Conservation (phyloP, 2,329 filamentous ascomycete genomes). For the Plectosphaerella plurivora region DNA sequence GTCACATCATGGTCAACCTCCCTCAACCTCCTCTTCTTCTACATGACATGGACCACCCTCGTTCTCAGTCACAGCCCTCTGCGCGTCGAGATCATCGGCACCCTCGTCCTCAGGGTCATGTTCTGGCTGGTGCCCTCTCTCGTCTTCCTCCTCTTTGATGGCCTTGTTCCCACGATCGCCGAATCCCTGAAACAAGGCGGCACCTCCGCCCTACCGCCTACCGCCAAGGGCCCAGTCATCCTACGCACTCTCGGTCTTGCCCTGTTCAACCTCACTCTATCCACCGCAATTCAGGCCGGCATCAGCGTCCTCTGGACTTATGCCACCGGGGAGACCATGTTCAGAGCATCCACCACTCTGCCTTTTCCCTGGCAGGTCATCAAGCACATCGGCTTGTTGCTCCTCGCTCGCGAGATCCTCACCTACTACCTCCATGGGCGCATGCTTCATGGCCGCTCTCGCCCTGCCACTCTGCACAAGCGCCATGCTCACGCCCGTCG, state of each 20-base stretch:
- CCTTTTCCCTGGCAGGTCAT: constrained; percentile 50
- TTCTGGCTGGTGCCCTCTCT: constrained; percentile 72
- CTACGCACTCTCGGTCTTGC: constrained; percentile 34
- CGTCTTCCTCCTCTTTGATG: constrained; percentile 69
- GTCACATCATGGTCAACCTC: constrained; percentile 70
- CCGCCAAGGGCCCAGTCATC: constrained; percentile 26
- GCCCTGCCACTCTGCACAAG: constrained; percentile 36
- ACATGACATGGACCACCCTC: constrained; percentile 83
- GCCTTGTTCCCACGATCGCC: constrained; percentile 63
- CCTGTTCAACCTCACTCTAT: constrained; percentile 38
- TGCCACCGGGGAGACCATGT: constrained; percentile 33
- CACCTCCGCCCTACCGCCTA: constrained; percentile 41
- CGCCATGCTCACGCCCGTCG: constrained; percentile 46
- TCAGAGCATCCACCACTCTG: constrained; percentile 42
- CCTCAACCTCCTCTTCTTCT: constrained; percentile 83
- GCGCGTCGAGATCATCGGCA: constrained; percentile 69
- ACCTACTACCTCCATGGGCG: constrained; percentile 73
- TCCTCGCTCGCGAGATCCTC: constrained; percentile 49
- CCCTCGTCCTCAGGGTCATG: constrained; percentile 60
- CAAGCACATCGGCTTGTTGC: constrained; percentile 41
- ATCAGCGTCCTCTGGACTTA: constrained; percentile 30
- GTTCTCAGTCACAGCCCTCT: constrained; percentile 72
- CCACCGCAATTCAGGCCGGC: constrained; percentile 37
- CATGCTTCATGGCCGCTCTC: constrained; percentile 53
- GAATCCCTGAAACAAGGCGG: constrained; percentile 66